phyloP scores from a whole-genome alignment of 495 filamentous ascomycete genomes.

The Xylaria intraflava region DNA sequence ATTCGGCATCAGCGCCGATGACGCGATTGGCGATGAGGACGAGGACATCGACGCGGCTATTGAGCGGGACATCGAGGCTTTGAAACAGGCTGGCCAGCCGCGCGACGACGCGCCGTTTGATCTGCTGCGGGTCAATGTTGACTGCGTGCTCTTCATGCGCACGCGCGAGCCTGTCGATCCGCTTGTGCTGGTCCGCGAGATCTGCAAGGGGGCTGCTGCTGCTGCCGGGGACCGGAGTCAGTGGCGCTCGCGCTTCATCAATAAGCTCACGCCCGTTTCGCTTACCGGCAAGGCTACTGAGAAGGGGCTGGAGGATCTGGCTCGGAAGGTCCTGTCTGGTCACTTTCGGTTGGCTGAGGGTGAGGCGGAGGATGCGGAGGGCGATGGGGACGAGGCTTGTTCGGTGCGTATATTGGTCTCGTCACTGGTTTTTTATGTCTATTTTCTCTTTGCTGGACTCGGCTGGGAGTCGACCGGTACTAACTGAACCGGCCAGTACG shows the following conservation, averaged over 20 bases:
- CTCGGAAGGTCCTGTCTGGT: conserved; percentile 58
- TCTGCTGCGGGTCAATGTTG: conserved; percentile 62
- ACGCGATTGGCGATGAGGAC: conserved; percentile 30
- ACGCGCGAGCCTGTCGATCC: conserved; percentile 67
- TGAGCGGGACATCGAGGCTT: conserved; percentile 61
- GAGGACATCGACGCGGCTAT: conserved; percentile 82
- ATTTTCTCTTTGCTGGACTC: too few species aligned
- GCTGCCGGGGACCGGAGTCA: conserved; percentile 35
- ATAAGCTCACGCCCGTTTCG: conserved; percentile 76
- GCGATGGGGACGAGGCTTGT: conserved; percentile 3
- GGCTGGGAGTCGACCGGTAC: background rate
- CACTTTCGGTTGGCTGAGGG: conserved; percentile 57
- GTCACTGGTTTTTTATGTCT: background rate
- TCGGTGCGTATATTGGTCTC: conserved; percentile 4
- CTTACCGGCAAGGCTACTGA: conserved; percentile 71
- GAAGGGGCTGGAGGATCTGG: conserved; percentile 66
- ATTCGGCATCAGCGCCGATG: conserved; percentile 42
- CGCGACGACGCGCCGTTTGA: conserved; percentile 47
- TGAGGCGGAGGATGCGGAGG: conserved; percentile 8
- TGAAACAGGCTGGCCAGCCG: conserved; percentile 49
- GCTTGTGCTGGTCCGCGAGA: conserved; percentile 64
- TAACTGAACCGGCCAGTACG: conserved; percentile 54
- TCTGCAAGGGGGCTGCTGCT: conserved; percentile 62
- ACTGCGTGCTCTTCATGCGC: conserved; percentile 69
- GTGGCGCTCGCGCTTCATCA: conserved; percentile 67